These are phyloP conservation scores for Solanum paucissectum DNA, from an alignment of 257 asterid species.

Conservation along the genomic window DNA sequence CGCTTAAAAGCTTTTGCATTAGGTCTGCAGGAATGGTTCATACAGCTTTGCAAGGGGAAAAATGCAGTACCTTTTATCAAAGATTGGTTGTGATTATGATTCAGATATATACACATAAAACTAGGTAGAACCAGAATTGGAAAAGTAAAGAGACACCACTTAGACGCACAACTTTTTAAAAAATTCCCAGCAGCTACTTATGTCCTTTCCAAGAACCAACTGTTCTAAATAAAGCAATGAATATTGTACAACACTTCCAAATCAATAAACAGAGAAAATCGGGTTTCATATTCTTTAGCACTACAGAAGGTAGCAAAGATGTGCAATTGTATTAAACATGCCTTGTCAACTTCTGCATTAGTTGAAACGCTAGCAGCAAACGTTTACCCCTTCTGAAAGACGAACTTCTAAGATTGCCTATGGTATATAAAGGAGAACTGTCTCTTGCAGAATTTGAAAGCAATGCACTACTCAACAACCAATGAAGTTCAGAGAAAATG, in stretches of 20 bases:
- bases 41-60: constrained; percentile 86
- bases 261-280: not conserved
- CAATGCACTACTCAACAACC: not conserved
- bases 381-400: not conserved
- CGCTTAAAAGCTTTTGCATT: constrained; percentile 87
- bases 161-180: not conserved
- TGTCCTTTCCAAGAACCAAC: not conserved
- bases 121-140: not conserved
- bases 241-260: not conserved
- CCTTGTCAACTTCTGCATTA: not conserved
- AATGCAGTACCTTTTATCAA: constrained; percentile 75
- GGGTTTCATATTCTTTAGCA: not conserved
- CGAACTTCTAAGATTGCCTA: not conserved
- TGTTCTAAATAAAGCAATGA: not conserved
- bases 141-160: not conserved
- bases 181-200: not conserved
- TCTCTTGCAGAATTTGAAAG: not conserved
- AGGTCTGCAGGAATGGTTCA: constrained; percentile 88
- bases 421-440: not conserved
- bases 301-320: not conserved
- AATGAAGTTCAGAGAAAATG: not conserved
- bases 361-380: not conserved
- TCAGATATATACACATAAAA: not conserved
- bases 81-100: not conserved
- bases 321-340: not conserved